These are phyloP conservation scores for Penicillium egyptiacum DNA, from an alignment of 495 filamentous ascomycete genomes.

Conservation along the genomic window DNA sequence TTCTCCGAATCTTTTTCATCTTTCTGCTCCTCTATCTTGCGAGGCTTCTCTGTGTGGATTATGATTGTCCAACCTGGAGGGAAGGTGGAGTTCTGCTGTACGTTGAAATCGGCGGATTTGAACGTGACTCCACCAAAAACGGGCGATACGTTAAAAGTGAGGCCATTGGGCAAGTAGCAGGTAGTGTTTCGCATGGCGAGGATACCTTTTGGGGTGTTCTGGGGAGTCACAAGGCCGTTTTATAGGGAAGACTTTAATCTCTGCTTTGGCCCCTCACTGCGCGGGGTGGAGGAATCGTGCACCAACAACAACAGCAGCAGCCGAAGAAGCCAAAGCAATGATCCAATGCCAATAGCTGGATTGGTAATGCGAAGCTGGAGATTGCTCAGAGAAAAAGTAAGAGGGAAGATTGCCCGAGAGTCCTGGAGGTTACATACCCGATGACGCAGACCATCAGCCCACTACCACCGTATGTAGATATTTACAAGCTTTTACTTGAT, in stretches of 20 bases:
- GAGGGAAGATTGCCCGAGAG: background rate
- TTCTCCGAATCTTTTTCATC: conserved; percentile 14
- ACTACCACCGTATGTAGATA: background rate
- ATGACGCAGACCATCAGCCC: conserved; percentile 12
- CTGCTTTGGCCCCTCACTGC: conserved; percentile 14
- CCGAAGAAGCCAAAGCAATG: background rate
- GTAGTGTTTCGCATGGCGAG: conserved; percentile 34
- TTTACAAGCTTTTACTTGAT: background rate
- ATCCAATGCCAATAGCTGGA: conserved; percentile 2
- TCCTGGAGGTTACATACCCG: background rate
- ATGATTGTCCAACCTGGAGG: conserved; percentile 88
- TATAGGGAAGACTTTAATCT: conserved; percentile 1
- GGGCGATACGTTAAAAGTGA: conserved; percentile 72
- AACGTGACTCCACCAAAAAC: conserved; percentile 89
- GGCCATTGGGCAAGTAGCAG: conserved; percentile 78
- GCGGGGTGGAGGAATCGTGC: conserved; percentile 5
- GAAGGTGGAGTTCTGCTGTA: conserved; percentile 62
- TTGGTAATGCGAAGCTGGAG: conserved; percentile 8
- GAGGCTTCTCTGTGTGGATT: conserved; percentile 66
- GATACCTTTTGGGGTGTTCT: background rate
- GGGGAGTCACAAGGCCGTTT: background rate
- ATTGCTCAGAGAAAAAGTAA: conserved; percentile 4
- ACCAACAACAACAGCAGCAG: background rate
- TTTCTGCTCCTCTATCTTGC: conserved; percentile 29
- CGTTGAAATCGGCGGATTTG: conserved; percentile 72